These are phyloP conservation scores for Collybia sordida DNA, from an alignment of 768 basidiomycete species.

Conservation along the genomic window DNA sequence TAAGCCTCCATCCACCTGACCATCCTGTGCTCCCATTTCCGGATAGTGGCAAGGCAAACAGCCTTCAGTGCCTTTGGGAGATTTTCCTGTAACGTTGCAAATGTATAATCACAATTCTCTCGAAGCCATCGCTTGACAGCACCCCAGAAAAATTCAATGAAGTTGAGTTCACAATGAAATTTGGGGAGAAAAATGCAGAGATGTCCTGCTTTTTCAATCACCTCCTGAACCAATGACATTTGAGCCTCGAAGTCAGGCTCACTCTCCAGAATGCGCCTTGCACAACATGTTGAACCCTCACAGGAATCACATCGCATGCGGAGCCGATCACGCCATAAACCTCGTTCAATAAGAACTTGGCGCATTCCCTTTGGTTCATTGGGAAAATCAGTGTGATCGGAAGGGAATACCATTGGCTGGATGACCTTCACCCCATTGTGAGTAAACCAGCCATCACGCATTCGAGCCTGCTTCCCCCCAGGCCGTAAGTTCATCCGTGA, in stretches of 20 bases:
- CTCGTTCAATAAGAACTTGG: constrained; percentile 15
- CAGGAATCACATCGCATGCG: constrained; percentile 14
- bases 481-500: constrained; percentile 34
- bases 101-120: constrained; percentile 5
- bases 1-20: constrained; percentile 28
- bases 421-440: constrained; percentile 19
- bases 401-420: constrained; percentile 35
- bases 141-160: constrained; percentile 9
- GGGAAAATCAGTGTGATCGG: constrained; percentile 27
- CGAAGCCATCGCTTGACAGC: constrained; percentile 2
- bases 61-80: constrained; percentile 1
- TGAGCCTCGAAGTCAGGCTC: constrained; percentile 21
- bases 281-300: constrained; percentile 12
- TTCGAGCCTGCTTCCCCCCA: constrained; percentile 37
- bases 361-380: constrained; percentile 21
- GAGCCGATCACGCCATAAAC: constrained; percentile 10
- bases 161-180: constrained; percentile 12
- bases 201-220: constrained; percentile 19
- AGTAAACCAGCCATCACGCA: constrained; percentile 31
- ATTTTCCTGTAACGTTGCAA: constrained; percentile 2
- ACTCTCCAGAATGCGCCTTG: constrained; percentile 14
- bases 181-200: constrained; percentile 20
- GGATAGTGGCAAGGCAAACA: constrained; percentile 3
- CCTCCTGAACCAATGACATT: constrained; percentile 20
- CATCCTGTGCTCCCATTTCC: constrained; percentile 29